Percentiles rank a stretch among this genome's conserved stretches.
Conservation (phyloP, 2,329 filamentous ascomycete species). For the Pseudogymnoascus sp. region DNA sequence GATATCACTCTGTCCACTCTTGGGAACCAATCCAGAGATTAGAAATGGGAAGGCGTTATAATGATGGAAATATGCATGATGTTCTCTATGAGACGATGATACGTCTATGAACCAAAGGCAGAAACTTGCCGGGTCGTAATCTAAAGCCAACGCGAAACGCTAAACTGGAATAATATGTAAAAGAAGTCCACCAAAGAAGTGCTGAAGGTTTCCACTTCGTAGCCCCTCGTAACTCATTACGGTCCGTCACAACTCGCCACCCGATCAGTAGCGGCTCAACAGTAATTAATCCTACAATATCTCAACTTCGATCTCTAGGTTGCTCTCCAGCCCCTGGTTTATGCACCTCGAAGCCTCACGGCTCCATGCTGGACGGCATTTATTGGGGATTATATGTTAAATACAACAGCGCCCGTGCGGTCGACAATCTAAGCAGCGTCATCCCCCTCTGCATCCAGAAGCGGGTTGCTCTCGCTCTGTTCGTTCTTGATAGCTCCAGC, state of each 20-base stretch:
- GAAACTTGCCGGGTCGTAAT: neutral
- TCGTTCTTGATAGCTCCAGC: slow-evolving; percentile 25
- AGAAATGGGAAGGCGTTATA: slow-evolving; percentile 7
- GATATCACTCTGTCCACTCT: slow-evolving; percentile 10
- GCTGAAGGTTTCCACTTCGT: neutral
- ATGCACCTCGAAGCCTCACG: neutral
- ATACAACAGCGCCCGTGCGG: neutral
- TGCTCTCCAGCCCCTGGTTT: neutral
- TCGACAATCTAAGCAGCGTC: neutral
- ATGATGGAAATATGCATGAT: neutral
- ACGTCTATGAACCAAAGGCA: neutral
- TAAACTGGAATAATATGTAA: neutral
- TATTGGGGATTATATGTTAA: neutral
- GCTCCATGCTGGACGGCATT: neutral
- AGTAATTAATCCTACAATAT: neutral
- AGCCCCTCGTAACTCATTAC: neutral
- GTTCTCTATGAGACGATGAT: neutral
- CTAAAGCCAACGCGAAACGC: neutral
- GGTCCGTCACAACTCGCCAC: neutral
- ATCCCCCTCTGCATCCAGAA: neutral
- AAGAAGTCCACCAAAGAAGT: neutral
- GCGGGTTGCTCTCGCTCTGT: neutral
- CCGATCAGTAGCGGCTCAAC: neutral
- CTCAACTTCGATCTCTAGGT: neutral
- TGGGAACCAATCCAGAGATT: slow-evolving; percentile 6